Base-by-base conservation (phyloP, 805 yeast genomes). In the Suhomyces kilbournensis region DNA sequence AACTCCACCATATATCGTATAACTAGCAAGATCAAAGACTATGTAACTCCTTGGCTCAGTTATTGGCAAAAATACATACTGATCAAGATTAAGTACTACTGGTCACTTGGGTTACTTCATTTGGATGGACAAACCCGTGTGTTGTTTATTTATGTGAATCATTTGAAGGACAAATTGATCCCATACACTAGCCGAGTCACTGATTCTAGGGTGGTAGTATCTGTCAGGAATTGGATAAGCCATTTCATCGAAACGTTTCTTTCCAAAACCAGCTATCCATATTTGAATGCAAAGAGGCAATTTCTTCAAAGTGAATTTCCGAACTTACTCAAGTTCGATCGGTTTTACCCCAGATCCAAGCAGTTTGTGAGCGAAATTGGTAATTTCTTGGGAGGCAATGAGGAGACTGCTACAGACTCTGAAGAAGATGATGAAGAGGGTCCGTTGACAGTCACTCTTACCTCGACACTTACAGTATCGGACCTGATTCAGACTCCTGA, bases 241-340 rank as follows among this genome's bases (percentile, higher is more conserved):
- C 42, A 19, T 3, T 19, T 17, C 23, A 5, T 38, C 23, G 30
- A 30, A 12, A 45, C 34, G 15, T 45, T 51, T 15, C 44, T 47
- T 26, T 35, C 47, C 12, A 35, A 28, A 19, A 38, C 48, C 19
- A 47, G 28, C 17, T 25, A 25, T 10, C 30, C 44, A 20, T 51
- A 46, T 35, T 60, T 68, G 40, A 60, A 62, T 7, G 59, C 63
- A 44, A 62, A 59, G 49, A 59, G 57, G 7, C 46, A 59, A 22
- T 69, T 69, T 49, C 50, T 69, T 38, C 58, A 58, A 30, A 55
- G 53, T 12, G 74, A 69, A 44, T 62, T 67, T 44, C 57, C 58
- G 25, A 67, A 63, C 48, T 59, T 68, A 44, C 44, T 64, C 46
- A 58, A 61, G 40, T 61, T 59, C 46, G 53, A 58, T 30, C 56